Evolutionary conservation across 805 yeast genomes (phyloP).

Genomic region (Candida verbasci): DNA sequence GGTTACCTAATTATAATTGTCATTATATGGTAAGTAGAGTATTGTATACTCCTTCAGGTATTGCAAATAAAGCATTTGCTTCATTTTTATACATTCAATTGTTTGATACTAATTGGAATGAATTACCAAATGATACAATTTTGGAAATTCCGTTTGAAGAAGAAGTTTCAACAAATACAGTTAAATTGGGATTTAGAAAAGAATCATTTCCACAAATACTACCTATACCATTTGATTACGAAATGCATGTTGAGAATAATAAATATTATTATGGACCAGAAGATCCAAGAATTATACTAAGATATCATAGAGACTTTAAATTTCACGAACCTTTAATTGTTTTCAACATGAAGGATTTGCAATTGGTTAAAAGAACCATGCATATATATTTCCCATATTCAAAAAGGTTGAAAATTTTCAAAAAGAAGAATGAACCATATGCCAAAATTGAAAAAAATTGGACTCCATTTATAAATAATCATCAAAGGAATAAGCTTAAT

Average conservation of each 20-base stretch:
- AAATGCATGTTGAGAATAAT: slow-evolving; percentile 8
- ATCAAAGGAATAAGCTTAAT: slow-evolving; percentile 10
- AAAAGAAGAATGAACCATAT: slow-evolving; percentile 11
- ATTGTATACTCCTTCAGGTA: slow-evolving; percentile 20
- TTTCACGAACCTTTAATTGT: slow-evolving; percentile 25
- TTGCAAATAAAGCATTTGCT: slow-evolving; percentile 20
- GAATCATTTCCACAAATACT: slow-evolving; percentile 12
- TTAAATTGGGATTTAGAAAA: slow-evolving; percentile 13
- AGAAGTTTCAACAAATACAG: no score
- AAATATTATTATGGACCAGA: slow-evolving; percentile 23
- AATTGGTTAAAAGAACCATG: slow-evolving; percentile 21
- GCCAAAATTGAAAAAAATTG: slow-evolving; percentile 29
- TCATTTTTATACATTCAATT: slow-evolving; percentile 21
- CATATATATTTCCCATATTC: slow-evolving; percentile 27
- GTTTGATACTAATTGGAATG: slow-evolving; percentile 21
- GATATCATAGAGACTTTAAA: slow-evolving; percentile 19
- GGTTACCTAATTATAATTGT: slow-evolving; percentile 27
- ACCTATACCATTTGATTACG: slow-evolving; percentile 14
- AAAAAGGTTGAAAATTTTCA: slow-evolving; percentile 18
- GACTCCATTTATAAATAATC: slow-evolving; percentile 33
- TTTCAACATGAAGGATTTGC: slow-evolving; percentile 11
- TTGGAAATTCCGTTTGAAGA: slow-evolving; percentile 24
- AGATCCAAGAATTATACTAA: slow-evolving; percentile 22
- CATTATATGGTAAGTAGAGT: slow-evolving; percentile 28
- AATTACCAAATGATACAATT: slow-evolving; percentile 13